Percentiles rank a stretch among this genome's conserved stretches.
These are phyloP conservation scores for Xylaria curta DNA, from an alignment of 495 filamentous ascomycete species.

Conservation along the genomic window DNA sequence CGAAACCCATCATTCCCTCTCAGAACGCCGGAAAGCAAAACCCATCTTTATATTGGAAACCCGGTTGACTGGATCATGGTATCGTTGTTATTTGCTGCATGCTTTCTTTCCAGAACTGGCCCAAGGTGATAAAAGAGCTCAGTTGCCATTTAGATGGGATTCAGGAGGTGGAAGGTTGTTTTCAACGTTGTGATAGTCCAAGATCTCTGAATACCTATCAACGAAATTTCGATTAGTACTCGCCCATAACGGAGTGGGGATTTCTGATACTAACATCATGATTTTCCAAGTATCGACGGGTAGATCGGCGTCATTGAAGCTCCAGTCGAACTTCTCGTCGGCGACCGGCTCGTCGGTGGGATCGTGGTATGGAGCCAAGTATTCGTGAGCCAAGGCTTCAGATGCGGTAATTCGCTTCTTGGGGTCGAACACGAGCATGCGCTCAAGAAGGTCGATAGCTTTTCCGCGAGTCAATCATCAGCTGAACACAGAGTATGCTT, in stretches of 20 bases:
- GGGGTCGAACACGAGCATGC: slow-evolving; percentile 97
- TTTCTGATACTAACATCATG: slow-evolving; percentile 80
- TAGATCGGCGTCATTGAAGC: slow-evolving; percentile 98
- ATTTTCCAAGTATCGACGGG: slow-evolving; percentile 99
- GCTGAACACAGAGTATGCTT: background rate
- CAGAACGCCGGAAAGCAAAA: slow-evolving; percentile 40
- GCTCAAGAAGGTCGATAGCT: slow-evolving; percentile 94
- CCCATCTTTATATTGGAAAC: slow-evolving; percentile 27
- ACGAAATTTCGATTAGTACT: background rate
- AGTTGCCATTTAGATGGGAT: slow-evolving; percentile 49
- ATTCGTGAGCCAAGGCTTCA: slow-evolving; percentile 86
- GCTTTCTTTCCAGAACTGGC: slow-evolving; percentile 30
- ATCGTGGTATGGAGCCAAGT: slow-evolving; percentile 95
- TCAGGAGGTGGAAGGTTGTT: slow-evolving; percentile 51
- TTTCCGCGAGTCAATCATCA: slow-evolving; percentile 24
- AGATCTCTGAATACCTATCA: slow-evolving; percentile 95
- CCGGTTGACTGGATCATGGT: slow-evolving; percentile 27
- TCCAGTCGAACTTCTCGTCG: slow-evolving; percentile 99
- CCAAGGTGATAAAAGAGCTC: slow-evolving; percentile 30
- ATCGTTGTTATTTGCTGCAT: slow-evolving; percentile 34
- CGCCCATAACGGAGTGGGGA: background rate
- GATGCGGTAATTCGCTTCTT: slow-evolving; percentile 86
- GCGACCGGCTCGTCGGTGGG: slow-evolving; percentile 94
- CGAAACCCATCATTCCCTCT: slow-evolving; percentile 36
- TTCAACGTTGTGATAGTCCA: slow-evolving; percentile 98